Percentiles rank a stretch among this genome's conserved stretches.
Evolutionary conservation across 78 protist species (phyloP).

Genomic region (Bigelowiella natans): DNA sequence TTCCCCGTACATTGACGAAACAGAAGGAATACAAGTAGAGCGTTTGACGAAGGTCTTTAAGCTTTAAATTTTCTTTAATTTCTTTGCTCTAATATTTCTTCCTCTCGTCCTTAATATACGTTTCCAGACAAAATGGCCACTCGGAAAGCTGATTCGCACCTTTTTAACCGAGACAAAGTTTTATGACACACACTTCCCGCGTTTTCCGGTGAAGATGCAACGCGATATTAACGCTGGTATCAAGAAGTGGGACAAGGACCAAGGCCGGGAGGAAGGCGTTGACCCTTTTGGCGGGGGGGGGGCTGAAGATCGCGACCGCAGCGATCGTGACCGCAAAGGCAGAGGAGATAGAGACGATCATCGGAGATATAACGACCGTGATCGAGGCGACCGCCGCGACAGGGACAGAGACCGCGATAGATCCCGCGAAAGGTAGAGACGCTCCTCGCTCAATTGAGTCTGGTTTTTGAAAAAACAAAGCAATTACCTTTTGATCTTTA

Average conservation of each 20-base stretch:
- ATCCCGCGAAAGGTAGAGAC: background rate
- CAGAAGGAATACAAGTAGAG: background rate
- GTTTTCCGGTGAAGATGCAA: background rate
- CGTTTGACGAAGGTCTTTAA: background rate
- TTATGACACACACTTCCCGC: background rate
- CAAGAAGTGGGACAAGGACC: background rate
- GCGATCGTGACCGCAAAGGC: too few relatives aligned
- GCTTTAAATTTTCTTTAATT: background rate
- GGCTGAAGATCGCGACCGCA: background rate
- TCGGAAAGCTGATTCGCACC: background rate
- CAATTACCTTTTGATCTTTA: too few relatives aligned
- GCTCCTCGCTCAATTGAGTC: too few relatives aligned
- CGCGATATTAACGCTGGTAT: background rate
- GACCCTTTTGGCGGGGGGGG: too few relatives aligned
- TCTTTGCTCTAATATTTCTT: background rate
- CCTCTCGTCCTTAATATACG: too few relatives aligned
- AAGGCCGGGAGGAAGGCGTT: background rate
- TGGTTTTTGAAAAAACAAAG: background rate
- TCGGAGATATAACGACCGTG: background rate
- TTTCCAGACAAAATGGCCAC: background rate
- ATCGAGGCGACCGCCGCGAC: background rate
- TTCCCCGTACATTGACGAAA: background rate
- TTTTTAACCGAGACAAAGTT: background rate
- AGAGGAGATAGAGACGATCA: background rate
- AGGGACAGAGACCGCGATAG: background rate